These are phyloP conservation scores for Cicer chorassanicum DNA, from an alignment of 306 rosid species.

Conservation along the genomic window DNA sequence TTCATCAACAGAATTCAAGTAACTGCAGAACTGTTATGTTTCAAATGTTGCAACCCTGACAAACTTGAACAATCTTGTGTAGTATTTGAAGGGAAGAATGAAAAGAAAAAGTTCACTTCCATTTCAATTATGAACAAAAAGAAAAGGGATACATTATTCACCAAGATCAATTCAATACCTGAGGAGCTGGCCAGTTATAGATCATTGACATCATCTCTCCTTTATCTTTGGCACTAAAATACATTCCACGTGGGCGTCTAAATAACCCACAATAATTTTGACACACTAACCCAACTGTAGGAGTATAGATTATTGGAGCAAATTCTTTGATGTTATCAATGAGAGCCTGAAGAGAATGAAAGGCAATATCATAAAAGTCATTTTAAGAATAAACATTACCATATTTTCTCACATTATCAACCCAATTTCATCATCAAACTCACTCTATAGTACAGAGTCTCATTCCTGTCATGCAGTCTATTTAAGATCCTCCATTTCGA, in stretches of 20 bases:
- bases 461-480: slow-evolving; percentile 96
- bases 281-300: slow-evolving; percentile 97
- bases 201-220: slow-evolving; percentile 99
- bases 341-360: slow-evolving; percentile 66
- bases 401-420: slow-evolving; percentile 27
- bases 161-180: slow-evolving; percentile 57
- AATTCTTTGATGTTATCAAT: slow-evolving; percentile 92
- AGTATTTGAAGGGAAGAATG: slow-evolving; percentile 17
- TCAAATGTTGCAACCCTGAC: slow-evolving; percentile 21
- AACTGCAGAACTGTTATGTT: slow-evolving; percentile 11
- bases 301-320: slow-evolving; percentile 96
- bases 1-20: slow-evolving; percentile 6
- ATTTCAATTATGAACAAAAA: slow-evolving; percentile 12
- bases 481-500: slow-evolving; percentile 98
- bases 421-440: slow-evolving; percentile 49
- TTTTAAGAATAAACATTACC: slow-evolving; percentile 11
- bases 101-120: background rate
- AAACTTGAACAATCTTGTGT: slow-evolving; percentile 9
- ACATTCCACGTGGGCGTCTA: slow-evolving; percentile 99
- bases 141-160: slow-evolving; percentile 27
- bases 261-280: slow-evolving; percentile 94
- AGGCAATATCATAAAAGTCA: slow-evolving; percentile 35
- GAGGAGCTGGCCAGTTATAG: slow-evolving; percentile 89
- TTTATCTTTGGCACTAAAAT: slow-evolving; percentile 96
- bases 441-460: slow-evolving; percentile 92